Evolutionary conservation across 2,329 filamentous ascomycete species (phyloP), one percentile per base, ranked within the genome.

Genomic region (Ascocoryne sarcoides): DNA sequence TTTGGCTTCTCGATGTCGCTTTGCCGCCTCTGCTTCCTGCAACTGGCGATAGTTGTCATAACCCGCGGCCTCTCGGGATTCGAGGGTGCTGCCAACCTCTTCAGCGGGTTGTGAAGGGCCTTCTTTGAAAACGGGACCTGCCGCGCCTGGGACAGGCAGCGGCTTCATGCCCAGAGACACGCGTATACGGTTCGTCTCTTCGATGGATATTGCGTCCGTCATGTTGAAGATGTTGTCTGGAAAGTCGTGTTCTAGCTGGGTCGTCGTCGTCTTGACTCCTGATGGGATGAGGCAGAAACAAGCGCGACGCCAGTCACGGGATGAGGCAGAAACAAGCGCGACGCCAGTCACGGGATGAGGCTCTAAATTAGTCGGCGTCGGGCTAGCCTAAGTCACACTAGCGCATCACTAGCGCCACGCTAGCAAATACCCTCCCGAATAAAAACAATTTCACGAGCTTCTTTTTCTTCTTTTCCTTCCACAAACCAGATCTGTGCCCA

Each of bases 141-240:
- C 63, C 43, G 71, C 72, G 50, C 85, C 85, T 18, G 89, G 84
- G 9, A 93, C 84, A 17, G 88, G 86, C 56, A 96, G 68, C 18
- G 88, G 89, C 59, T 90, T 86, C 70, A 95, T 79, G 58, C 90
- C 90, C 67, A 95, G 78, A 36, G 87, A 86, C 54, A 82, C 72
- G 56, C 90, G 87, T 57, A 95, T 82, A 59, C 89, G 84, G 68
- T 96, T 96, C 51, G 86, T 87, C 71, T 95, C 88, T 64, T 93
- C 85, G 59, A 96, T 89, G 19, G 84, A 82, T 32, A 85, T 76
- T 54, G 79, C 69, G 61, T 81, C 76, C 68, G 56, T 48, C 58
- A 61, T 61, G 18, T 54, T 37, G 18, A 35, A 23, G 17, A 7
- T n/a, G n/a, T n/a, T n/a, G n/a, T n/a, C n/a, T n/a, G n/a, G n/a